Base-by-base conservation (phyloP, 2,329 filamentous ascomycete species). In the Xylaria sp. region DNA sequence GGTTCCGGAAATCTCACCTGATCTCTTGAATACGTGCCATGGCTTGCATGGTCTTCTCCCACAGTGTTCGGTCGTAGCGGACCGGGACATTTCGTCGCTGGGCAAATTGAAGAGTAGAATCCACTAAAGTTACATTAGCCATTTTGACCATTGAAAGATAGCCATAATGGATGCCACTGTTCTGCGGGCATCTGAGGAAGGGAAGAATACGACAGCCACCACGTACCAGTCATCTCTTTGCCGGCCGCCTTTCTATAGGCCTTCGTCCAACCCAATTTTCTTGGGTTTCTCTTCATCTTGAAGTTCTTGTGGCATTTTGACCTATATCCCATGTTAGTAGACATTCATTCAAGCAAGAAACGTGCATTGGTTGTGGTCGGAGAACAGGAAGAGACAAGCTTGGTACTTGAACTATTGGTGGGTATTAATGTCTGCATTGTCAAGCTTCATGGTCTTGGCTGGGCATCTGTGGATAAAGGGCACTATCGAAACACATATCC, bases 221-320 rank as follows among this genome's bases (percentile, higher is more conserved):
- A 53, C 68, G 18, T 66, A 70, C 68, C 68, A 65, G 93, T 92
- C 93, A 97, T 89, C 79, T 83, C 81, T 80, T 90, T 76, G 66
- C 93, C 93, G 66, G 92, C 91, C 5, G 68, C 65, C 59, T 70
- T 72, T 60, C 68, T 68, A 23, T 72, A 72, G 28, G 70, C 68
- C 34, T 97, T 97, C 70, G 95, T 97, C 96, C 95, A 97, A 82
- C 94, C 96, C 75, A 98, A 89, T 82, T 97, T 97, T 80, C 95
- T 90, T 41, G 95, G 94, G 83, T 98, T 97, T 74, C 96, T 91
- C 91, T 97, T 97, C 93, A 97, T 97, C 84, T 72, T 71, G 58
- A 72, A 72, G 67, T 72, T 72, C 65, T 72, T 72, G 60, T 72
- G 70, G 48, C 69, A 70, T 69, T 75, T 75, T 70, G 68, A 70